phyloP scores from a whole-genome alignment of 139 green algal species.

The Tetradesmus obliquus region DNA sequence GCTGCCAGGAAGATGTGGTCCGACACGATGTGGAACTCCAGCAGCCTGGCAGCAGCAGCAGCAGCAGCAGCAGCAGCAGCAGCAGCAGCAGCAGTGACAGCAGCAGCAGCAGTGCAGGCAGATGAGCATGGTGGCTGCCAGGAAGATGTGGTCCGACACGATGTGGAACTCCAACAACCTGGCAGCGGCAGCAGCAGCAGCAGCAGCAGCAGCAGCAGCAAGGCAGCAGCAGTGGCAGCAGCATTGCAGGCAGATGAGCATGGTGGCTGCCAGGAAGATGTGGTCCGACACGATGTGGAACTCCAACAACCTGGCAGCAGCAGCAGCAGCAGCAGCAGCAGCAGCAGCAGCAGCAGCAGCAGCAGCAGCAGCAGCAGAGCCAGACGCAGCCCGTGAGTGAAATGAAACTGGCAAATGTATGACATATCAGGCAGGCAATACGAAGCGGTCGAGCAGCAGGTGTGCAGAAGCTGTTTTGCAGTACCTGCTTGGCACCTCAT shows the following conservation, averaged over 20 bases:
- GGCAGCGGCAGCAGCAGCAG: neutral
- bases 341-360: neutral
- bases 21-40: conserved; percentile 40
- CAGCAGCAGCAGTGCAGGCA: conserved; percentile 14
- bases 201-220: neutral
- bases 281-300: conserved; percentile 42
- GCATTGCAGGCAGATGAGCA: neutral
- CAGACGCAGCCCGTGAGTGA: no score
- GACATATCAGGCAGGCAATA: neutral
- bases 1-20: conserved; percentile 48
- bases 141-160: conserved; percentile 50
- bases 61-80: no score
- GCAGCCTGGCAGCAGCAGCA: neutral
- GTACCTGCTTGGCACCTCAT: neutral
- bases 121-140: conserved; percentile 46
- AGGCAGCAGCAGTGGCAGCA: neutral
- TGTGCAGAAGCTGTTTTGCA: no score
- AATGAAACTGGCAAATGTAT: no score
- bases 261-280: conserved; percentile 45
- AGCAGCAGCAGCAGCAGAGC: neutral
- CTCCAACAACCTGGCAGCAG: conserved; percentile 12
- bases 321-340: no score
- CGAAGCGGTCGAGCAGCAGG: neutral
- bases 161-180: conserved; percentile 41
- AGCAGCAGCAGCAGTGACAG: neutral